Percentiles rank a stretch among this genome's conserved stretches.
phyloP scores from a whole-genome alignment of 805 yeast species.

The Teunomyces cretensis region DNA sequence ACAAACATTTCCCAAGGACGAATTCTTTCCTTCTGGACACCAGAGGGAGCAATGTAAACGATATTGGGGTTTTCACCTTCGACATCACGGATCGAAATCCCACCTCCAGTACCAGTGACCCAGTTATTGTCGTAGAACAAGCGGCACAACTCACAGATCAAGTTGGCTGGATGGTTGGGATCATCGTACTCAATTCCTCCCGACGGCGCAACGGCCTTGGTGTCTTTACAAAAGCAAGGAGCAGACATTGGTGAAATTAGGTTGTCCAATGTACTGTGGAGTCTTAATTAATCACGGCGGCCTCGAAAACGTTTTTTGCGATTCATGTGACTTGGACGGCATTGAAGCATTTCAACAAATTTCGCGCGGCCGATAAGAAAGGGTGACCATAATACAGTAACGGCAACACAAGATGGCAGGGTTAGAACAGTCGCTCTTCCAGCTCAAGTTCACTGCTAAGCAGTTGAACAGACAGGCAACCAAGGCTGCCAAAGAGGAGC shows the following conservation, averaged over 20 bases:
- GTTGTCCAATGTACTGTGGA: not conserved
- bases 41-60: conserved; percentile 88
- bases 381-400: not conserved
- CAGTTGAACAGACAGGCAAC: conserved; percentile 87
- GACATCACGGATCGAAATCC: conserved; percentile 68
- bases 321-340: not conserved
- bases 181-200: conserved; percentile 33
- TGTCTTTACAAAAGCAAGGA: not conserved
- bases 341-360: not conserved
- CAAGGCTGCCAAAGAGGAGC: conserved; percentile 88
- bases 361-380: not conserved
- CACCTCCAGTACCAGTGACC: conserved; percentile 98
- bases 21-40: conserved; percentile 91
- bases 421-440: conserved; percentile 29
- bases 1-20: conserved; percentile 80
- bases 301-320: not conserved
- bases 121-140: conserved; percentile 78
- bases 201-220: not conserved
- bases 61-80: conserved; percentile 43
- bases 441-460: conserved; percentile 77
- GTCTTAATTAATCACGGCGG: no score
- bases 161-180: conserved; percentile 74
- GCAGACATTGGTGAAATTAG: not conserved
- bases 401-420: conserved; percentile 20
- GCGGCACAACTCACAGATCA: conserved; percentile 79